Evolutionary conservation across 202 grass and related monocot species (phyloP).

Genomic region (Tripidium arundinaceum): DNA sequence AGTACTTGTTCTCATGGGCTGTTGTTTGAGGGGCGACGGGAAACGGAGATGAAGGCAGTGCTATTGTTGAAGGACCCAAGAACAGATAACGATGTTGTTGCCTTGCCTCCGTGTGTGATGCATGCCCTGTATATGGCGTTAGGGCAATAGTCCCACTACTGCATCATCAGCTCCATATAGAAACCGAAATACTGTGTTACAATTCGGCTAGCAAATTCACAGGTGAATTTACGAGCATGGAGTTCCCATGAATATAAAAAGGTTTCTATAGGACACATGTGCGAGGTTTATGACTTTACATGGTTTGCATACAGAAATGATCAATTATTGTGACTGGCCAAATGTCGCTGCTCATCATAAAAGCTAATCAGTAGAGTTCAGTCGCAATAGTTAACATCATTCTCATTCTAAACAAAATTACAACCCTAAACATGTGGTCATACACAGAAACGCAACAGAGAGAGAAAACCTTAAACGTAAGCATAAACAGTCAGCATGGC

Average conservation of each 20-base stretch:
- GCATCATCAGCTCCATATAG: constrained; percentile 4
- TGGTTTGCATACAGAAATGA: neutral
- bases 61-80: neutral
- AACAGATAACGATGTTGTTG: neutral
- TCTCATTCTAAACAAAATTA: constrained; percentile 3
- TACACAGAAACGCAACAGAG: neutral
- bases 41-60: no score
- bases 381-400: neutral
- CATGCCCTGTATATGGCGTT: neutral
- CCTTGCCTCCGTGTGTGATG: neutral
- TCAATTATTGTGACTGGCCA: neutral
- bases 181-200: neutral
- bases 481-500: neutral
- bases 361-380: neutral
- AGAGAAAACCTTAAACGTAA: neutral
- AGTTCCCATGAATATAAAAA: constrained; percentile 9
- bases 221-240: neutral
- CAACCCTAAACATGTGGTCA: neutral
- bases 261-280: neutral
- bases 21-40: no score
- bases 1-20: no score
- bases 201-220: neutral
- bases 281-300: neutral
- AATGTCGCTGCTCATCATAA: neutral
- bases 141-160: no score